Evolutionary conservation across 306 rosid genomes (phyloP).

Genomic region (Cicer chorassanicum): DNA sequence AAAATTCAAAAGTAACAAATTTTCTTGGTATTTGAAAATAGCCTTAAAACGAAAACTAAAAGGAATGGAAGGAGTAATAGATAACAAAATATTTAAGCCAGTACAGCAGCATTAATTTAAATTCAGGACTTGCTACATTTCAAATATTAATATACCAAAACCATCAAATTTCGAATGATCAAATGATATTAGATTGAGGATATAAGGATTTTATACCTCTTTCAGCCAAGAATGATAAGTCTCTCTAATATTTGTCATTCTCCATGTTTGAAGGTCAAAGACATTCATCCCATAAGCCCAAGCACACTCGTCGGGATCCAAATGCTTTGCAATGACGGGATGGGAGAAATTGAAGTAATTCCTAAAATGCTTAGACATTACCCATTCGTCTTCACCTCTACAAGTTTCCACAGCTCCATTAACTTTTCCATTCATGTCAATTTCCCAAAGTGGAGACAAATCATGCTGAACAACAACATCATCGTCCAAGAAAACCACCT

Average conservation of each 20-base stretch:
- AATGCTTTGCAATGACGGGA: conserved; percentile 66
- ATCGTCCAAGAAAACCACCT: conserved; percentile 94
- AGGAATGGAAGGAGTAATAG: neutral
- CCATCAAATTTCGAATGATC: neutral
- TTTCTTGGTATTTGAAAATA: too few relatives aligned
- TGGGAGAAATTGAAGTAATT: conserved; percentile 97
- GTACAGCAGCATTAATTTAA: conserved; percentile 14
- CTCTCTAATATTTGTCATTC: conserved; percentile 76
- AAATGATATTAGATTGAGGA: conserved; percentile 10
- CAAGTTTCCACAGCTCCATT: conserved; percentile 99
- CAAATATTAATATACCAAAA: conserved; percentile 8
- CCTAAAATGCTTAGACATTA: conserved; percentile 92
- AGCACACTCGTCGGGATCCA: conserved; percentile 96
- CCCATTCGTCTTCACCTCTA: conserved; percentile 96
- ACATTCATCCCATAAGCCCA: conserved; percentile 99
- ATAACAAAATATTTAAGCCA: neutral
- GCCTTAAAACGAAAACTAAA: too few relatives aligned
- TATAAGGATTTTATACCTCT: conserved; percentile 66
- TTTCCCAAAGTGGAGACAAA: conserved; percentile 90
- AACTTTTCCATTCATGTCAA: conserved; percentile 89
- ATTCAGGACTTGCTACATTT: conserved; percentile 4
- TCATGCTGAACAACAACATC: conserved; percentile 94
- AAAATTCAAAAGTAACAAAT: too few relatives aligned
- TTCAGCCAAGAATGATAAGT: conserved; percentile 91
- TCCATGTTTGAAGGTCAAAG: conserved; percentile 88